These are phyloP conservation scores for Yarrowia hollandica DNA, from an alignment of 805 yeast species.

Conservation along the genomic window DNA sequence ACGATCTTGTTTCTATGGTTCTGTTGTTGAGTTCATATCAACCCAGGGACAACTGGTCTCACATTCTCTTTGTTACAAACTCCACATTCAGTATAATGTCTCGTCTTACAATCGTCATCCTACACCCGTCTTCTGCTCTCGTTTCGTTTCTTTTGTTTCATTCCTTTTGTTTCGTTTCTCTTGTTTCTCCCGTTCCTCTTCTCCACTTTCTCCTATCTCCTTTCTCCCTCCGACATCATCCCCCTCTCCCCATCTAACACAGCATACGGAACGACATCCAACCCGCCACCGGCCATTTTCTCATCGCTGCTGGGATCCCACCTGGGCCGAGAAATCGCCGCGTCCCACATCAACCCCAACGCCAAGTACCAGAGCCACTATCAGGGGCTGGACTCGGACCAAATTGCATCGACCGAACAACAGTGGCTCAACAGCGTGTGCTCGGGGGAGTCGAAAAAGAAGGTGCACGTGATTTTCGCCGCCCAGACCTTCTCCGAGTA, in stretches of 20 bases:
- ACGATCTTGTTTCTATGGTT: too few species aligned
- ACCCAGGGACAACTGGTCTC: too few species aligned
- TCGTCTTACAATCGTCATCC: too few species aligned
- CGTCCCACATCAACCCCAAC: slow-evolving; percentile 33
- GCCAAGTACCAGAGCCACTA: slow-evolving; percentile 2
- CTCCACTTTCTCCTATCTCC: neutral
- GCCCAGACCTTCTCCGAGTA: slow-evolving; percentile 38
- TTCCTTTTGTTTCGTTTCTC: too few species aligned
- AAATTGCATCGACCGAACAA: slow-evolving; percentile 33
- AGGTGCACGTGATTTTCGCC: slow-evolving; percentile 39
- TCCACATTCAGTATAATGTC: too few species aligned
- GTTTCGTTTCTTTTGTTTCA: too few species aligned
- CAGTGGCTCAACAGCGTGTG: slow-evolving; percentile 34
- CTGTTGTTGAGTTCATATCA: too few species aligned
- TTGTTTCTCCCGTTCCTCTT: neutral
- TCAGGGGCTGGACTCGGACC: slow-evolving; percentile 23
- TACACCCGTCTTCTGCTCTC: too few species aligned
- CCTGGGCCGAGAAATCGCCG: slow-evolving; percentile 34
- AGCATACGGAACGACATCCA: slow-evolving; percentile 8
- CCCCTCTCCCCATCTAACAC: neutral
- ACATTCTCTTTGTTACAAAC: too few species aligned
- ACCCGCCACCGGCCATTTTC: slow-evolving; percentile 30
- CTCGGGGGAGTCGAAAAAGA: slow-evolving; percentile 37
- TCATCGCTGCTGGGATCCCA: slow-evolving; percentile 35
- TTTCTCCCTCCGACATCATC: neutral